Base-by-base conservation (phyloP, 176 grass and related monocot species). In the Alloteropsis semialata region DNA sequence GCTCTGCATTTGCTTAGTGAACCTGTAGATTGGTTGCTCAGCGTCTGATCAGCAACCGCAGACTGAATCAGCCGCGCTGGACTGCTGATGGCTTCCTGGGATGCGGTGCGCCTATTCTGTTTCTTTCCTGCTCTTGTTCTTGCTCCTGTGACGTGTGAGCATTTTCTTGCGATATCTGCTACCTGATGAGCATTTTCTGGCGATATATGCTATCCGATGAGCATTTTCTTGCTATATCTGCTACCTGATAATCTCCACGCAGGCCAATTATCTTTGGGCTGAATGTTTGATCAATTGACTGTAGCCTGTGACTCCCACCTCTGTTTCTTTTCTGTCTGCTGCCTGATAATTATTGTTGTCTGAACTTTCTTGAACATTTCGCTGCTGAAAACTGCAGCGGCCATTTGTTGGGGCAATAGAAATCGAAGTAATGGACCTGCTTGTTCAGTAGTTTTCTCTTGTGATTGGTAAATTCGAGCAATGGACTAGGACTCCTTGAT, bases 401-500 rank as follows among this genome's bases (percentile, higher is more conserved):
- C 32, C 25, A 58, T 88, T 41, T 65, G 22, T 48, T 74, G 38
- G 15, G 51, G 43, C 15, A 19, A 38, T 53, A n/a, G 13, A 53
- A 64, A 50, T 73, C 59, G 14, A 65, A 81, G 27, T 9, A 21
- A 17, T 43, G 38, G 27, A 33, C 22, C 22, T 81, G 19, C 42
- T 32, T 51, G 24, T 58, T 72, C 25, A 44, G 62, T 42, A 41
- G 59, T 19, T 80, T 32, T 13, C 13, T 32, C 13, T 33, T 32
- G 28, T 82, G 84, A 25, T 33, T 32, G 74, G 67, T 74, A 70
- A 43, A 29, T 86, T 28, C 24, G 66, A 44, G 79, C n/a, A 73
- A 86, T 37, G 72, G 72, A 33, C 63, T 81, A 82, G 46, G 56
- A 55, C 54, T 15, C 36, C 10, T 43, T 55, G 41, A 72, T 64